These are phyloP conservation scores for Tricholoma flavovirens DNA, from an alignment of 768 basidiomycete species.

Conservation along the genomic window DNA sequence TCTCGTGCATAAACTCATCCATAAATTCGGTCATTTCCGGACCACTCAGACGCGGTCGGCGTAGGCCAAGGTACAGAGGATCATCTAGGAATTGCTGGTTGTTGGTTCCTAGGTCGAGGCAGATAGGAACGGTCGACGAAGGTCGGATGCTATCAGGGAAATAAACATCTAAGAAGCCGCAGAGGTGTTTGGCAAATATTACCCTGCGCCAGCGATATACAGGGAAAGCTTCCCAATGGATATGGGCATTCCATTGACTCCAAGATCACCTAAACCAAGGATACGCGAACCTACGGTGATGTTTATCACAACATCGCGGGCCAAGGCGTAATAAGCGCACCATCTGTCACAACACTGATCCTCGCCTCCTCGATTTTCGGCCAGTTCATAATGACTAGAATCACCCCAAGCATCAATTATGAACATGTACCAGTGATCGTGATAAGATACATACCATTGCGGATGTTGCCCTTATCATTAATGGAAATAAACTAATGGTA, in stretches of 20 bases:
- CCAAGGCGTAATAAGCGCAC: constrained; percentile 27
- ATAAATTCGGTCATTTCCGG: constrained; percentile 75
- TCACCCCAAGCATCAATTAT: neutral
- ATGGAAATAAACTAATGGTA: constrained; percentile 62
- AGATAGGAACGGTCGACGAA: constrained; percentile 74
- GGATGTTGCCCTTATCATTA: constrained; percentile 78
- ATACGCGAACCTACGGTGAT: constrained; percentile 66
- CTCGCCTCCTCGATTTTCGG: constrained; percentile 69
- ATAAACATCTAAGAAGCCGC: neutral
- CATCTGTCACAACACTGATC: constrained; percentile 91
- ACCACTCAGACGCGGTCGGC: constrained; percentile 60
- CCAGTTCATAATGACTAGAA: constrained; percentile 63
- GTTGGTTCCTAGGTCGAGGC: constrained; percentile 87
- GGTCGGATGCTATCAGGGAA: constrained; percentile 56
- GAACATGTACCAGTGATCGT: neutral
- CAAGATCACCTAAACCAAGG: constrained; percentile 81
- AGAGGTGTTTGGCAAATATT: constrained; percentile 2
- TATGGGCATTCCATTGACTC: constrained; percentile 83
- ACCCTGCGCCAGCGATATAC: constrained; percentile 89
- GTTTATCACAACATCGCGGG: constrained; percentile 14
- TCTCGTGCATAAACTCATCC: constrained; percentile 90
- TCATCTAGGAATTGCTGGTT: constrained; percentile 75
- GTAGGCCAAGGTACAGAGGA: constrained; percentile 84
- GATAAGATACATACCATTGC: constrained; percentile 30
- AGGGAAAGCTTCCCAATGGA: constrained; percentile 90